phyloP scores from a whole-genome alignment of 768 basidiomycete genomes.

The Gloeopeniophorella convolvens region DNA sequence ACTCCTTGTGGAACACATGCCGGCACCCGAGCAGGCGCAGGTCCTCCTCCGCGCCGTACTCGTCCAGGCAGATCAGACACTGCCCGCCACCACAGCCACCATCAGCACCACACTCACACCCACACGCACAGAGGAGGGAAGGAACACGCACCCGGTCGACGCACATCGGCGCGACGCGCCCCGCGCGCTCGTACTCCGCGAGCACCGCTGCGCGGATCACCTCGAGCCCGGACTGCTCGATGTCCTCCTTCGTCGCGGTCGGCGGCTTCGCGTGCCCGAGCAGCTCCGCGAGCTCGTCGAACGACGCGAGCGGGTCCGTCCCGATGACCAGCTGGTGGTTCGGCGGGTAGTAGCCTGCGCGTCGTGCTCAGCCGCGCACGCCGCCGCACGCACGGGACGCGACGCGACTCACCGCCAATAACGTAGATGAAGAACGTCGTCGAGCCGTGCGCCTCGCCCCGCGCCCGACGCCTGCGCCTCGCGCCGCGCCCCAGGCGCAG shows the following conservation, averaged over 20 bases:
- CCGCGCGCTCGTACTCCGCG: conserved; percentile 43
- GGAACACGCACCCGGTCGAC: conserved; percentile 58
- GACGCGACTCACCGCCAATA: conserved; percentile 61
- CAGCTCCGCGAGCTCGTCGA: conserved; percentile 80
- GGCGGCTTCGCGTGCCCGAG: conserved; percentile 79
- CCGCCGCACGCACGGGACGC: too few relatives aligned
- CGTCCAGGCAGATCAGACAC: conserved; percentile 84
- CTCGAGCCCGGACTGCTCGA: conserved; percentile 76
- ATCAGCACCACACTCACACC: background rate
- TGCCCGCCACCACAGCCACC: conserved; percentile 24
- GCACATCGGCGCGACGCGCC: conserved; percentile 53
- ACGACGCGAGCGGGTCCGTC: conserved; percentile 63
- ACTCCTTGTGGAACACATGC: conserved; percentile 85
- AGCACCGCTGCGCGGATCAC: conserved; percentile 48
- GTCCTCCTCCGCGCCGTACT: conserved; percentile 74
- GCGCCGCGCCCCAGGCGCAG: conserved; percentile 48
- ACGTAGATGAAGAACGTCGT: conserved; percentile 89
- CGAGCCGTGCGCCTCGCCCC: conserved; percentile 32
- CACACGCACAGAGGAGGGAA: background rate
- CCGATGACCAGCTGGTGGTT: conserved; percentile 87
- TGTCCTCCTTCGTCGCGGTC: conserved; percentile 77
- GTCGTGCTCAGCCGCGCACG: too few relatives aligned
- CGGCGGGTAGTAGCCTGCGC: conserved; percentile 87
- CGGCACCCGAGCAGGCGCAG: conserved; percentile 75
- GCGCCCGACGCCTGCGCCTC: conserved; percentile 11